Base-by-base conservation (phyloP, 2,329 filamentous ascomycete species). In the Volutella citrinella region DNA sequence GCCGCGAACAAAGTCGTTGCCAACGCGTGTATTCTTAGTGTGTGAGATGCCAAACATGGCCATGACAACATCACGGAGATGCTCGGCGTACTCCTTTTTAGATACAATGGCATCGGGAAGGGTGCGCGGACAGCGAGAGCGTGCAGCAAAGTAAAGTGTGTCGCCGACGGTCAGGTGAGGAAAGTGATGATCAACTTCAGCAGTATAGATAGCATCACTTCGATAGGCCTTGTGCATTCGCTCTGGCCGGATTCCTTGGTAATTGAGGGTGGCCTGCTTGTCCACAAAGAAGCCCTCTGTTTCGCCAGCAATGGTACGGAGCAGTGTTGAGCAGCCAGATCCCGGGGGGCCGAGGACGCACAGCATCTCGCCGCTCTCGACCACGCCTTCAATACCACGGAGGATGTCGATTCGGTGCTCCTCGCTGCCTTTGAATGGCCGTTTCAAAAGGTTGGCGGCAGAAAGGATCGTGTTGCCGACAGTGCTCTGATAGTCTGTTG, bases 111-210 rank as follows among this genome's bases (percentile, higher is more conserved):
- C 77, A 5, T 67, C 65, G 5, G 79, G 78, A 4, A 78, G 66
- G 18, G 69, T 52, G 21, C 72, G 71, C 2, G 80, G 80, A 19
- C 78, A 72, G 33, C 80, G 71, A 6, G 82, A 80, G 19, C 74
- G 68, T 7, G 84, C 82, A 12, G 84, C 84, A 43, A 87, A 88
- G 32, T 75, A 78, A 14, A 88, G 67, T 0, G 84, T 89, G 48
- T 88, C 80, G 35, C 82, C 82, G 13, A 88, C 84, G 7, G 75
- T 79, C 48, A 88, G 63, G 61, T 78, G 74, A 10, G 83, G 81
- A 51, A 87, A 87, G 60, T 87, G 82, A 5, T 82, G 80, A 55
- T 90, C 85, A 21, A 84, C 80, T 60, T 89, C 20, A 12, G 20
- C 20, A 22, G 20, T 22, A 12, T 22, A 22, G 20, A 22, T 22